Base-by-base conservation (phyloP, 2,329 filamentous ascomycete genomes). In the Blastomyces gilchristii region DNA sequence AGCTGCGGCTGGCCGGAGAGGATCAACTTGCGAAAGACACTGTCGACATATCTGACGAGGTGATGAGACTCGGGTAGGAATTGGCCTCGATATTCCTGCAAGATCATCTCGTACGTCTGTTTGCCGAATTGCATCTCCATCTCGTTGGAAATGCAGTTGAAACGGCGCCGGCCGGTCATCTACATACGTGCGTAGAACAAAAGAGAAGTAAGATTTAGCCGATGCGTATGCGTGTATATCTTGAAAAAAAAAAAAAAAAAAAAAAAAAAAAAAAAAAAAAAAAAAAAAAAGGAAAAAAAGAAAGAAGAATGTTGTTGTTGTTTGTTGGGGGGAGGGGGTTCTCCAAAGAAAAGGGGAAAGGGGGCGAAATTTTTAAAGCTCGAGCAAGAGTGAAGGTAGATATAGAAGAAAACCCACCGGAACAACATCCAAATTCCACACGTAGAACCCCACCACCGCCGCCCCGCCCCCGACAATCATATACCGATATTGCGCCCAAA, bases 81-180 rank as follows among this genome's bases (percentile, higher is more conserved):
- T 47, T 71, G 71, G 0, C 75, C 75, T 3, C 72, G 69, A 63
- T 78, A 82, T 63, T 82, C 66, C 58, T 77, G 68, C 61, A 84
- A 71, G 0, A 81, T 74, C 67, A 82, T 71, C 2, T 77, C 68
- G 67, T 84, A 84, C 47, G 75, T 75, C 58, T 76, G 66, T 50
- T 75, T 65, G 1, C 79, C 79, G 62, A 73, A 69, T 18, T 69
- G 68, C 45, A 81, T 69, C 69, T 85, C 83, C 5, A 71, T 68
- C 0, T 73, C 67, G 0, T 77, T 70, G 1, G 77, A 76, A 16
- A 86, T 71, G 63, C 82, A 78, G 67, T 86, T 86, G 76, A 87
- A 87, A 25, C 84, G 80, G 49, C 79, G 75, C 1, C 84, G 79
- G 5, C 81, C 81, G 1, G 82, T 83, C 61, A 84, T 73, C 72